Evolutionary conservation across 176 grass and related monocot genomes (phyloP).

Genomic region (Triticum timopheevii): DNA sequence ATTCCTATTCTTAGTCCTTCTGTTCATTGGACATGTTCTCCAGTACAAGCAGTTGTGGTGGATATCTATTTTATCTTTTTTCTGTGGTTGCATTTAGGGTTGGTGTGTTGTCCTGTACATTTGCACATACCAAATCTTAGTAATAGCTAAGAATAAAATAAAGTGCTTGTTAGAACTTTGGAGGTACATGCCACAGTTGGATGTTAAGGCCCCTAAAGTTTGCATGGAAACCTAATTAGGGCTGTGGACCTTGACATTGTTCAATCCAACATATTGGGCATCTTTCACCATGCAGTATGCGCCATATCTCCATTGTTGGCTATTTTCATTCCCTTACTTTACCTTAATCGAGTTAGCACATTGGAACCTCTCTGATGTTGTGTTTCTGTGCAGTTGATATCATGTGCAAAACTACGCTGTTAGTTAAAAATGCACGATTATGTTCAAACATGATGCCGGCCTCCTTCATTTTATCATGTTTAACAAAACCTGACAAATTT

Average conservation of each 20-base stretch:
- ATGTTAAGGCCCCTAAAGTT: neutral
- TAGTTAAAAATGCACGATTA: neutral
- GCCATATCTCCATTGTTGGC: neutral
- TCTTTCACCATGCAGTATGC: neutral
- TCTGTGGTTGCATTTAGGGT: constrained; percentile 21
- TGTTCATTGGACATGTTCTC: neutral
- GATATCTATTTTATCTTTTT: constrained; percentile 3
- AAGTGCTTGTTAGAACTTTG: neutral
- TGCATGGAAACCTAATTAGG: neutral
- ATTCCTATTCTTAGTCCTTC: neutral
- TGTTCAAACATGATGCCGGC: constrained; percentile 11
- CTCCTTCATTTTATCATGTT: neutral
- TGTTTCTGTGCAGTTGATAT: neutral
- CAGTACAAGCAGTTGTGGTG: neutral
- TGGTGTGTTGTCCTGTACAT: neutral
- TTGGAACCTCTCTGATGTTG: neutral
- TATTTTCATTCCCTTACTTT: constrained; percentile 5
- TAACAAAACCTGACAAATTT: constrained; percentile 5
- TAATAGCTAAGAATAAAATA: neutral
- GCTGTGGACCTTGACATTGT: neutral
- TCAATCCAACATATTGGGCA: neutral
- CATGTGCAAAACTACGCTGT: neutral
- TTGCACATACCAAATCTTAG: neutral
- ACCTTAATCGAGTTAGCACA: constrained; percentile 17
- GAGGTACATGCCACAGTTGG: neutral